phyloP scores from a whole-genome alignment of 306 rosid species.

The Lathyrus oleraceus region DNA sequence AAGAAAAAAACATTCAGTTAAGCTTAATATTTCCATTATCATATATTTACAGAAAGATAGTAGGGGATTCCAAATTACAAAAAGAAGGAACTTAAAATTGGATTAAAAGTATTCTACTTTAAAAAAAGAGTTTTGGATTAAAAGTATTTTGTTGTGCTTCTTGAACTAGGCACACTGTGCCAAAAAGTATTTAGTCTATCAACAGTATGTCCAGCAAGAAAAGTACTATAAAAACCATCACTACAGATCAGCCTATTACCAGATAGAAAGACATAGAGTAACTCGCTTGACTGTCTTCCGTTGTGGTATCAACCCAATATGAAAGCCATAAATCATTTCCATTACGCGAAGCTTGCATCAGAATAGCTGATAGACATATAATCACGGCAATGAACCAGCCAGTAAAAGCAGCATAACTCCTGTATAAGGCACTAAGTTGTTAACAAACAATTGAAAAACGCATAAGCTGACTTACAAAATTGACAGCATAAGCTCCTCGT shows the following conservation, averaged over 20 bases:
- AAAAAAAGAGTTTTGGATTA: background rate
- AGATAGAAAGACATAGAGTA: constrained; percentile 75
- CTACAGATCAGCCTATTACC: constrained; percentile 49
- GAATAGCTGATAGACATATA: constrained; percentile 74
- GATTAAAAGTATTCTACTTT: constrained; percentile 2
- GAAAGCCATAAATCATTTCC: constrained; percentile 98
- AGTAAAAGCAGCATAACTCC: constrained; percentile 79
- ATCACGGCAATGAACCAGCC: constrained; percentile 68
- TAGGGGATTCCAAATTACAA: constrained; percentile 2
- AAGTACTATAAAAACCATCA: constrained; percentile 5
- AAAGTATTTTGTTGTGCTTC: constrained; percentile 15
- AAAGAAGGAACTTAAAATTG: constrained; percentile 29
- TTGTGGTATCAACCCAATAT: constrained; percentile 86
- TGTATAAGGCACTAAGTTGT: constrained; percentile 40
- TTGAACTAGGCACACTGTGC: constrained; percentile 7
- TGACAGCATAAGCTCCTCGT: constrained; percentile 16
- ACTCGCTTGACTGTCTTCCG: constrained; percentile 51
- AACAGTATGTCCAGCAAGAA: constrained; percentile 27
- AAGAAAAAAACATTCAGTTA: background rate
- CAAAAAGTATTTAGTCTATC: constrained; percentile 29
- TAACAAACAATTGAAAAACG: constrained; percentile 18
- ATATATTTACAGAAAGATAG: background rate
- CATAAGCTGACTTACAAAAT: constrained; percentile 11
- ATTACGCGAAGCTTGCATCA: constrained; percentile 96
- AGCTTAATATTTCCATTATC: constrained; percentile 13